Evolutionary conservation across 768 basidiomycete genomes (phyloP).

Genomic region (Pleurotus cornucopiae): DNA sequence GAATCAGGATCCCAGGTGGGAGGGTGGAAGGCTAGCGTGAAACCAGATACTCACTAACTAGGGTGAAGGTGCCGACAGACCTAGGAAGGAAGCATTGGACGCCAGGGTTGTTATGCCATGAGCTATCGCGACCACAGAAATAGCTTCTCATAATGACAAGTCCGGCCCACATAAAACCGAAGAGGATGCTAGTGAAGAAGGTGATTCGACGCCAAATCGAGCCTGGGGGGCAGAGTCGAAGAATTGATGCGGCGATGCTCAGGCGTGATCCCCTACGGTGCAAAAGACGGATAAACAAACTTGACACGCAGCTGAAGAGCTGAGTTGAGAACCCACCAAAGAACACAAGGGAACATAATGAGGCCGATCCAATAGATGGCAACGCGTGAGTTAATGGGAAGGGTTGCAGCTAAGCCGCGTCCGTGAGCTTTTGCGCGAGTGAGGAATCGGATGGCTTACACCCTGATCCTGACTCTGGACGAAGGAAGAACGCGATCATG

Average conservation of each 20-base stretch:
- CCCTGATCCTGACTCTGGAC: not conserved
- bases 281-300: not conserved
- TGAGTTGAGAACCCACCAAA: slow-evolving; percentile 9
- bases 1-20: not conserved
- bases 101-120: slow-evolving; percentile 1
- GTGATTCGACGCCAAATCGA: not conserved
- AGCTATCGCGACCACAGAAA: not conserved
- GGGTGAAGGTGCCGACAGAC: not conserved
- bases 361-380: slow-evolving; percentile 5
- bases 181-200: not conserved
- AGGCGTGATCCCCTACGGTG: slow-evolving; percentile 13
- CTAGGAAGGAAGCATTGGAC: slow-evolving; percentile 1
- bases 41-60: slow-evolving; percentile 5
- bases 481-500: slow-evolving; percentile 7
- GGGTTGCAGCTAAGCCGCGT: not conserved
- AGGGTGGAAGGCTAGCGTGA: not conserved
- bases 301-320: not conserved
- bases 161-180: slow-evolving; percentile 1
- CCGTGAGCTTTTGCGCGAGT: not conserved
- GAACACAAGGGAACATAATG: slow-evolving; percentile 9
- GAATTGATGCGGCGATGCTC: slow-evolving; percentile 14
- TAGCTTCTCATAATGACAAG: not conserved
- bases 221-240: slow-evolving; percentile 8
- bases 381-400: not conserved
- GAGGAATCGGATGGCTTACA: not conserved